phyloP scores from a whole-genome alignment of 2,329 filamentous ascomycete genomes.

The Colletotrichum cereale region DNA sequence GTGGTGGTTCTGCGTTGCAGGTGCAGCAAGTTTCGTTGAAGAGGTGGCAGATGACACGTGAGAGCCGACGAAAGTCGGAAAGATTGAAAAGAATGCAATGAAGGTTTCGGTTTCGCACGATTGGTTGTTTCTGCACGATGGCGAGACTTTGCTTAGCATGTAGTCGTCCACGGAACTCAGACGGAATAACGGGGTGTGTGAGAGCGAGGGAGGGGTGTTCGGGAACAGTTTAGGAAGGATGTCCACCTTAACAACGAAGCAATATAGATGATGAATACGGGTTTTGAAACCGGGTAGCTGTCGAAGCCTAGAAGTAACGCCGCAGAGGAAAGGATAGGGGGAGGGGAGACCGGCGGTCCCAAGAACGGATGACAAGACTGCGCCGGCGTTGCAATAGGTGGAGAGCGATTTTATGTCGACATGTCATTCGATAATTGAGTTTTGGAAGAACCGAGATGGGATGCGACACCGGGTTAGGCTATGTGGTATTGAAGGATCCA shows the following conservation, averaged over 20 bases:
- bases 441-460: conserved; percentile 20
- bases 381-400: conserved; percentile 17
- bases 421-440: conserved; percentile 28
- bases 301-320: conserved; percentile 31
- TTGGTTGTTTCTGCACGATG: conserved; percentile 19
- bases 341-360: conserved; percentile 19
- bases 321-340: conserved; percentile 7
- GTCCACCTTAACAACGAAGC: conserved; percentile 30
- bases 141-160: conserved; percentile 19
- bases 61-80: conserved; percentile 12
- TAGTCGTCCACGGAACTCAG: conserved; percentile 9
- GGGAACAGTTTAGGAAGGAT: conserved; percentile 29
- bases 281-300: conserved; percentile 30
- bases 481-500: background rate
- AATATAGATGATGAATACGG: conserved; percentile 31
- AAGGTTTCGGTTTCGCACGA: conserved; percentile 22
- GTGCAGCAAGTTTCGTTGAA: conserved; percentile 15
- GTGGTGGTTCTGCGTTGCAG: conserved; percentile 23
- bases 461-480: conserved; percentile 14
- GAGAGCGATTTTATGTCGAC: conserved; percentile 22
- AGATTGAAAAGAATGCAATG: conserved; percentile 12
- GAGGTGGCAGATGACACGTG: conserved; percentile 5
- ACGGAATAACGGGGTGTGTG: conserved; percentile 16
- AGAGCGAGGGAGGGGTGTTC: conserved; percentile 30
- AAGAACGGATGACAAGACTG: conserved; percentile 8